Base-by-base conservation (phyloP, 2,329 filamentous ascomycete species). In the Ophidiomyces ophidiicola region DNA sequence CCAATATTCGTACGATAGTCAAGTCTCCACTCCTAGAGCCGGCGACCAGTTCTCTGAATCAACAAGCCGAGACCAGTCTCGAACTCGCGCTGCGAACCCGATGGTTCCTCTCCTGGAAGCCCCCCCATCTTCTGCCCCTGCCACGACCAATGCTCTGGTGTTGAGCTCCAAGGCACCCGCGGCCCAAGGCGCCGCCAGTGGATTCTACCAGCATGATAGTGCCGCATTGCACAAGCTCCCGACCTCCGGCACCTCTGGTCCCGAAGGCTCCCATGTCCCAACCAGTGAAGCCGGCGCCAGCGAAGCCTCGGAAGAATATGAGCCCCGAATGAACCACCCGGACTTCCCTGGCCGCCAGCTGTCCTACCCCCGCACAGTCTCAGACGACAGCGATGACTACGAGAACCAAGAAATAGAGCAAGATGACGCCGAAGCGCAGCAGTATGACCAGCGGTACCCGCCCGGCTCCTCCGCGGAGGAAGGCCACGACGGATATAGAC, bases 271-370 rank as follows among this genome's bases (percentile, higher is more conserved):
- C 5, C 34, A 40, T 17, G 11, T 30, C 19, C 31, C 38, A 4
- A 55, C 56, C 12, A 67, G 67, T 43, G 63, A 59, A 15, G 61
- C 56, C 41, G 58, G 58, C 41, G 62, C 62, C 44, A 80, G 74
- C 42, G 79, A 82, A 56, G 71, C 70, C 45, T 79, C 76, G 51
- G 80, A 81, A 57, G 80, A 86, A 58, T 86, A 82, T 59, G 70
- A 73, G 10, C 32, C 39, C 4, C 34, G 29, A 12, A 32, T 39
- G 10, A 75, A 77, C 49, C 66, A 74, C 41, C 69, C 68, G 39
- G 78, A 82, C 57, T 64, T 67, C 23, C 68, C 72, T 39, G 78
- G 78, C 39, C 70, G 71, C 37, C 74, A 69, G 39, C 72, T 82
- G 57, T 56, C 70, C 10, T 69, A 66, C 42, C 61, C 70, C 43